Conservation (phyloP, 768 basidiomycete genomes). For the Leccinum rimulosum region DNA sequence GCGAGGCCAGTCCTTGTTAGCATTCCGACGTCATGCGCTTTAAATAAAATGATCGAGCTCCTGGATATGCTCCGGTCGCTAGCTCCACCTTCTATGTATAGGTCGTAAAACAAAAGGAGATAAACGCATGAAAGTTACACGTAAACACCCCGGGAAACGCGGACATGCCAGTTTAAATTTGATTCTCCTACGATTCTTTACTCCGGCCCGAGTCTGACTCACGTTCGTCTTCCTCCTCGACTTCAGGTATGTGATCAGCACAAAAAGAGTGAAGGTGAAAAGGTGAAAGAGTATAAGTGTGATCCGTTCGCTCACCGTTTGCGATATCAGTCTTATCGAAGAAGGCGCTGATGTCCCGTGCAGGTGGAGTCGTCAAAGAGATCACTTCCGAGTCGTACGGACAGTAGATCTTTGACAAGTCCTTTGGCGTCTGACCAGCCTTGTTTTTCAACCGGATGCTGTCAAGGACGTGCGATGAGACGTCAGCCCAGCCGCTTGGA, state of each 20-base stretch:
- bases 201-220: not conserved
- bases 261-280: not conserved
- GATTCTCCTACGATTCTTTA: not conserved
- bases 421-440: conserved; percentile 27
- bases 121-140: not conserved
- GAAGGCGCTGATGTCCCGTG: conserved; percentile 9
- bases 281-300: not conserved
- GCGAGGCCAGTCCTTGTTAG: not conserved
- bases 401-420: conserved; percentile 20
- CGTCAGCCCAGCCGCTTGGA: not conserved
- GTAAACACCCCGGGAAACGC: not conserved
- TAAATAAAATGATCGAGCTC: not conserved
- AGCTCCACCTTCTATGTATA: not conserved
- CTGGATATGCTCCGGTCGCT: not conserved
- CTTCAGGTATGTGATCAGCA: conserved; percentile 7
- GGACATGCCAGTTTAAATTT: not conserved
- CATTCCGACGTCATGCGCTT: not conserved
- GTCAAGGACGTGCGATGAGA: not conserved
- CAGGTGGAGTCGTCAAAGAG: conserved; percentile 21
- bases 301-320: conserved; percentile 7
- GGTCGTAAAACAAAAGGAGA: not conserved
- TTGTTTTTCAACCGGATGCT: conserved; percentile 27
- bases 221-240: not conserved
- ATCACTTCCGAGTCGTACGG: conserved; percentile 15
- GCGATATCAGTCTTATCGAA: conserved; percentile 18